Conservation (phyloP, 495 filamentous ascomycete species). For the Venustampulla echinocandica region DNA sequence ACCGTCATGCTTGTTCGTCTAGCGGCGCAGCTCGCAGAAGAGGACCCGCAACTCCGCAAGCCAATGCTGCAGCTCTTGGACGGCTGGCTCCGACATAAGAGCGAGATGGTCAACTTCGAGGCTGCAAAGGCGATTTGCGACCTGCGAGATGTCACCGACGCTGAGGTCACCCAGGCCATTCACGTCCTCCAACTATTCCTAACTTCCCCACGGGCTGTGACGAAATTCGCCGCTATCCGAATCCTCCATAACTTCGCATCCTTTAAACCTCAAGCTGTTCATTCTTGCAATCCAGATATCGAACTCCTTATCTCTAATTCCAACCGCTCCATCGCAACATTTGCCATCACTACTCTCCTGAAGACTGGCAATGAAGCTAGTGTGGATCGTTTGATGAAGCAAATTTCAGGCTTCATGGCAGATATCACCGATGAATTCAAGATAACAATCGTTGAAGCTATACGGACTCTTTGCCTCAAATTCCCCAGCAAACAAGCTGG, state of each 20-base stretch:
- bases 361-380: slow-evolving; percentile 97
- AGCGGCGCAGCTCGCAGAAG: slow-evolving; percentile 90
- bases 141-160: slow-evolving; percentile 85
- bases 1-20: slow-evolving; percentile 86
- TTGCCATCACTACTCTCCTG: slow-evolving; percentile 93
- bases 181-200: slow-evolving; percentile 94
- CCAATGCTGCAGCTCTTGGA: slow-evolving; percentile 93
- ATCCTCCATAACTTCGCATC: slow-evolving; percentile 94
- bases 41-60: slow-evolving; percentile 79
- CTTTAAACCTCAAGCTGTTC: slow-evolving; percentile 88
- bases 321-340: slow-evolving; percentile 96
- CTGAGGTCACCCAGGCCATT: slow-evolving; percentile 85
- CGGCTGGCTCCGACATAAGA: slow-evolving; percentile 96
- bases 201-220: slow-evolving; percentile 90
- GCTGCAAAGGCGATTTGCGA: slow-evolving; percentile 96
- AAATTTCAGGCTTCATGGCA: slow-evolving; percentile 94
- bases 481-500: slow-evolving; percentile 97
- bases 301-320: slow-evolving; percentile 91
- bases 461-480: slow-evolving; percentile 91
- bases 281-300: slow-evolving; percentile 92
- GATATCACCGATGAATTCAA: slow-evolving; percentile 99
- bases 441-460: slow-evolving; percentile 97
- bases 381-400: slow-evolving; percentile 97
- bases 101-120: slow-evolving; percentile 99
- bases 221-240: slow-evolving; percentile 94